Percentiles rank a stretch among this genome's conserved stretches.
phyloP scores from a whole-genome alignment of 495 filamentous ascomycete species.

The Xylaria cubensis region DNA sequence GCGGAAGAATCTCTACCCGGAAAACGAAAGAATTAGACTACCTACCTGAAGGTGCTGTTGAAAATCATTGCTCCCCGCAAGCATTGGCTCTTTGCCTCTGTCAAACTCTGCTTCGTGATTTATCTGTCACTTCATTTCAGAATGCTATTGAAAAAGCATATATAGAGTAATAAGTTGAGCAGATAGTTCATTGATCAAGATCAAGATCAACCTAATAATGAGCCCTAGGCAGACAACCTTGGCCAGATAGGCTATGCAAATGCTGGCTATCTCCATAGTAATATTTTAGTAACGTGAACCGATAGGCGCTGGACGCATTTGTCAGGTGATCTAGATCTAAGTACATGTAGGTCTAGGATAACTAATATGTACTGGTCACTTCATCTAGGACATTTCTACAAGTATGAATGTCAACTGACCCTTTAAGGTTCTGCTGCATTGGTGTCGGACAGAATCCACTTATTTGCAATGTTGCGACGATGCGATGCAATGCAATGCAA shows the following conservation, averaged over 20 bases:
- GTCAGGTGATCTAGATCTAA: conserved; percentile 1
- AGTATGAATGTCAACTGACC: neutral
- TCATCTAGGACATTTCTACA: neutral
- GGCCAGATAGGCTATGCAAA: neutral
- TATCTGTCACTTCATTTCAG: no score
- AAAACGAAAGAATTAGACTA: no score
- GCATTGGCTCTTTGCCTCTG: no score
- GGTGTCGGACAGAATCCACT: neutral
- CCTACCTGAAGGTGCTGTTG: no score
- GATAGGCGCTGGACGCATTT: neutral
- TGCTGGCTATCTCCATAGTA: neutral
- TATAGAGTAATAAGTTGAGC: no score
- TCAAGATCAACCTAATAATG: neutral
- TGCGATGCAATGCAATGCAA: conserved; percentile 6
- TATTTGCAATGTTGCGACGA: neutral
- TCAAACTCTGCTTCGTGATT: no score
- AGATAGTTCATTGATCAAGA: neutral
- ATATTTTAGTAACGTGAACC: neutral
- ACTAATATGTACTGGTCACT: neutral
- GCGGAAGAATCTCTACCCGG: no score
- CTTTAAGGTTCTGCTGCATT: neutral
- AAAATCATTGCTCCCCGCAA: no score
- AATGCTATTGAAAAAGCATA: no score
- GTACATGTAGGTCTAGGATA: neutral
- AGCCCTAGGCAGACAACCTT: neutral